phyloP scores from a whole-genome alignment of 805 yeast species.

The Zygosaccharomyces bailii region DNA sequence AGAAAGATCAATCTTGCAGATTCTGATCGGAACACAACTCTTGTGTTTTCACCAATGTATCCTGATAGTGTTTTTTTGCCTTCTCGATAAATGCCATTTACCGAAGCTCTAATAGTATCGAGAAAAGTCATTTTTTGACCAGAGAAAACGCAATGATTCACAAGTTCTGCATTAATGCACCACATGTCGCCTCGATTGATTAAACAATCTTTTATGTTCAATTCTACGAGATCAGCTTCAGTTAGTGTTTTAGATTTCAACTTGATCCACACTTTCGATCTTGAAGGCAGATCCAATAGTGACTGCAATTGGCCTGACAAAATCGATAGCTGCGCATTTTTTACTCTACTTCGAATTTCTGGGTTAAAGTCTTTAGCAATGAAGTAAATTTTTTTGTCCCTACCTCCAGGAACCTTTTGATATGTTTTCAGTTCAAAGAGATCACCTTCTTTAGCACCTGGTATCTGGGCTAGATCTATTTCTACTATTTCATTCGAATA shows the following conservation, averaged over 20 bases:
- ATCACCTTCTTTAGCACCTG: slow-evolving; percentile 70
- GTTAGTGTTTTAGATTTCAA: slow-evolving; percentile 44
- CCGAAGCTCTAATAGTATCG: slow-evolving; percentile 58
- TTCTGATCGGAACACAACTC: slow-evolving; percentile 84
- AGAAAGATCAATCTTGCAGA: slow-evolving; percentile 79
- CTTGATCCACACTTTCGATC: slow-evolving; percentile 62
- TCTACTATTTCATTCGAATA: slow-evolving; percentile 56
- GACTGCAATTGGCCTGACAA: slow-evolving; percentile 57
- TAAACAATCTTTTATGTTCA: slow-evolving; percentile 74
- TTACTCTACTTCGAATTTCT: slow-evolving; percentile 30
- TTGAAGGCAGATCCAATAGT: slow-evolving; percentile 59
- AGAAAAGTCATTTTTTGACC: slow-evolving; percentile 64
- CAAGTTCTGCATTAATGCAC: slow-evolving; percentile 62
- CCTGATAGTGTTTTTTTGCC: slow-evolving; percentile 75
- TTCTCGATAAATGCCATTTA: slow-evolving; percentile 56
- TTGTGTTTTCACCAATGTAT: slow-evolving; percentile 69
- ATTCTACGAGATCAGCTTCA: slow-evolving; percentile 80
- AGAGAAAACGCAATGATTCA: slow-evolving; percentile 60
- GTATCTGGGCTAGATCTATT: slow-evolving; percentile 55
- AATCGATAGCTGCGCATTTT: slow-evolving; percentile 49
- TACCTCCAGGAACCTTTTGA: slow-evolving; percentile 26
- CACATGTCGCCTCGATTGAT: slow-evolving; percentile 92
- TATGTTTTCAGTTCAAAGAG: slow-evolving; percentile 64
- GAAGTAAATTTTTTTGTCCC: slow-evolving; percentile 21
- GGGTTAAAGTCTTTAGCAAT: slow-evolving; percentile 24